Conservation (phyloP, 345 rosid genomes). For the Hypericum androsaemum region DNA sequence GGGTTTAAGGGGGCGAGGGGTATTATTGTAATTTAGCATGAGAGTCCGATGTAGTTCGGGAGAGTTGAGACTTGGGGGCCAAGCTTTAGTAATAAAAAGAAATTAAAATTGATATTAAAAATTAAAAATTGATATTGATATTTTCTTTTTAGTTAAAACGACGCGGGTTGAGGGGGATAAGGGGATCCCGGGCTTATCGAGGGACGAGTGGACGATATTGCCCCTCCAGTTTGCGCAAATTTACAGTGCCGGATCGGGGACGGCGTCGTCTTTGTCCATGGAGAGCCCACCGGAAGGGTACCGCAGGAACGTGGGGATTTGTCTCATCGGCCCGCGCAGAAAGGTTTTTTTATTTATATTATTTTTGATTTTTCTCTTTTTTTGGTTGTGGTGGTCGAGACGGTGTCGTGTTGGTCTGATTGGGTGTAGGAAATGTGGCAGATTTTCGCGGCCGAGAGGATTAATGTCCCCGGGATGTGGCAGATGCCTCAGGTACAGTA, state of each 20-base stretch:
- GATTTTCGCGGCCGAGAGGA: constrained; percentile 19
- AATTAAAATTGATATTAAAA: constrained; percentile 25
- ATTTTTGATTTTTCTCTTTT: neutral
- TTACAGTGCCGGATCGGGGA: constrained; percentile 15
- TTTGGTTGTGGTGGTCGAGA: neutral
- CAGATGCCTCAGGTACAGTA: constrained; percentile 27
- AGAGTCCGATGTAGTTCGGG: too few relatives aligned
- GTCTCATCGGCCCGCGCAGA: constrained; percentile 13
- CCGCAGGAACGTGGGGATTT: constrained; percentile 22
- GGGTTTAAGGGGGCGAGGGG: neutral
- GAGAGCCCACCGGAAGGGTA: constrained; percentile 21
- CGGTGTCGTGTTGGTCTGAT: too few relatives aligned
- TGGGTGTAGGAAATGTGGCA: constrained; percentile 4
- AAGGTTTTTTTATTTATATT: constrained; percentile 10
- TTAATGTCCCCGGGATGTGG: constrained; percentile 15
- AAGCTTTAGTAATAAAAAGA: constrained; percentile 10
- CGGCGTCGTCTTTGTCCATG: constrained; percentile 14
- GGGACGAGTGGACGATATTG: constrained; percentile 11
- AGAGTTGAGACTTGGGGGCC: constrained; percentile 24
- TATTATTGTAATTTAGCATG: too few relatives aligned
- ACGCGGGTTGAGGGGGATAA: constrained; percentile 21
- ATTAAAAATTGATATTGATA: too few relatives aligned
- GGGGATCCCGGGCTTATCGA: constrained; percentile 18
- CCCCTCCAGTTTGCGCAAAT: constrained; percentile 16
- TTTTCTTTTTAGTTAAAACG: too few relatives aligned